Evolutionary conservation across 306 rosid species (phyloP), one percentile per base, ranked within the genome.

Genomic region (Trifolium fragiferum): DNA sequence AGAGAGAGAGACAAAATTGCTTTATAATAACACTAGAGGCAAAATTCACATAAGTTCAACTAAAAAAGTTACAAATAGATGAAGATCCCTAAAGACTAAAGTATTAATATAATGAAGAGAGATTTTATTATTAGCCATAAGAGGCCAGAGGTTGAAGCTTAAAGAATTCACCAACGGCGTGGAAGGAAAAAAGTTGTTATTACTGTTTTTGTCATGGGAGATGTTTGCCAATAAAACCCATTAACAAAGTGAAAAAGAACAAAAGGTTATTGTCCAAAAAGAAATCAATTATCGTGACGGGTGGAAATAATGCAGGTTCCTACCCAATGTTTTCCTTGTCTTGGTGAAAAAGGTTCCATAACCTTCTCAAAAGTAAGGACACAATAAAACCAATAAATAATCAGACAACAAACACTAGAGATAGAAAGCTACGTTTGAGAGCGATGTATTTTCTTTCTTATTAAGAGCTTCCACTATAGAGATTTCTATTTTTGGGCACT

Each of bases 201-300:
- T 53, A 53, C 70, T 65, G 53, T 65, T 65, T 65, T 65, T 65
- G 70, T 37, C 49, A 35, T 38, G 21, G 20, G 18, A 15, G 44
- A 61, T 14, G 23, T 7, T 61, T 61, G 41, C 44, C 23, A 32
- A 30, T 2, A 25, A 60, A 32, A 7, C 15, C 20, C 14, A 8
- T 37, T 37, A 9, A 63, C 47, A 63, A 63, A 37, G 68, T 9
- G 68, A 35, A 65, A 16, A 65, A 12, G 4, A 65, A 13, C 69
- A 19, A 41, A 66, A 41, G 35, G 53, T 66, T 41, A 7, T 19
- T 12, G 19, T 7, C 35, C n/a, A 61, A 32, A 66, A 66, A 64
- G 15, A 38, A 38, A 63, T 32, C 33, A 62, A 30, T 33, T 44
- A 62, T 62, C 15, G 47, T 16, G 49, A 64, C 4, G 30, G 7